phyloP scores from a whole-genome alignment of 305 asterid species.

The Plantago lanceolata region DNA sequence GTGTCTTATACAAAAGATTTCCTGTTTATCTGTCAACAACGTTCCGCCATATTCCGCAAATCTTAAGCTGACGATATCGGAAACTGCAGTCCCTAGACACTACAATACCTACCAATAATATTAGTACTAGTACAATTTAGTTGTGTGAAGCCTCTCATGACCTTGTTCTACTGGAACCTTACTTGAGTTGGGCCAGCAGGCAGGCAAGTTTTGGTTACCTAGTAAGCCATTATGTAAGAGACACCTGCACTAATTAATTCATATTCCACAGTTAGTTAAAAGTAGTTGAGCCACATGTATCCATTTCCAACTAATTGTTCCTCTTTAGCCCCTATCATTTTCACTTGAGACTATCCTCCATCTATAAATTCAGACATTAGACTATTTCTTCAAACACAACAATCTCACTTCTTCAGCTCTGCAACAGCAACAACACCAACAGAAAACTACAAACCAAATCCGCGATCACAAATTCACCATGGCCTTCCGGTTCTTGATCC shows the following conservation, averaged over 20 bases:
- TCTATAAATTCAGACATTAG: neutral
- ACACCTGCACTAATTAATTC: neutral
- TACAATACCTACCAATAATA: neutral
- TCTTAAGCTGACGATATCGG: slow-evolving; percentile 22
- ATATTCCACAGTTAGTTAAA: neutral
- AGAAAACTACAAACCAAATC: neutral
- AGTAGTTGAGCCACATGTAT: slow-evolving; percentile 11
- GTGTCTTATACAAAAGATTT: too few relatives aligned
- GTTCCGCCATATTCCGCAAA: slow-evolving; percentile 17
- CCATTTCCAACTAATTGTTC: neutral
- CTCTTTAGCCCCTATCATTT: neutral
- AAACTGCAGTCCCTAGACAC: too few relatives aligned
- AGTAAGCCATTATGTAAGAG: neutral
- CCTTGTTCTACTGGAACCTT: slow-evolving; percentile 26
- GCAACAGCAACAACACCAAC: neutral
- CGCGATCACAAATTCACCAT: slow-evolving; percentile 20
- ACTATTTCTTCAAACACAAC: neutral
- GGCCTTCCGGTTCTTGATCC: slow-evolving; percentile 31
- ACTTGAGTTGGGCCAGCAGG: slow-evolving; percentile 12
- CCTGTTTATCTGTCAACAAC: slow-evolving; percentile 9
- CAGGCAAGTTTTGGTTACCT: neutral
- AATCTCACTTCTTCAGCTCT: neutral
- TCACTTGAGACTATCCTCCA: neutral
- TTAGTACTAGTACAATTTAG: too few relatives aligned
- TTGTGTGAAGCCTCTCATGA: slow-evolving; percentile 5